Percentiles rank a stretch among this genome's conserved stretches.
Evolutionary conservation across 352 stramenopile species (phyloP).

Genomic region (Phytophthora pseudosyringae): DNA sequence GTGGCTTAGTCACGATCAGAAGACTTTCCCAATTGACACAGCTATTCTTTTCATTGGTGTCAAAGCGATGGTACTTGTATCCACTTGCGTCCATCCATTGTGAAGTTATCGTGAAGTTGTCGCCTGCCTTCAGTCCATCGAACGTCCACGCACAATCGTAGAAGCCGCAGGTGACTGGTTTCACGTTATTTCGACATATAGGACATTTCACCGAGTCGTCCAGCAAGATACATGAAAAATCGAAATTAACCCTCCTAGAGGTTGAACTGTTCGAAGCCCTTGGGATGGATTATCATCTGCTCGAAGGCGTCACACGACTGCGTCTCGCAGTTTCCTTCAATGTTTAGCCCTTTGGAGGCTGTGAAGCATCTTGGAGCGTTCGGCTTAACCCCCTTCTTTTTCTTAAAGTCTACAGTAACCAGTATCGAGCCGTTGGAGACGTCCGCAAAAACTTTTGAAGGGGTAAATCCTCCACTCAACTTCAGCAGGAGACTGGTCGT

Average conservation of each 20-base stretch:
- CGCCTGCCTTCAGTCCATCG: slow-evolving; percentile 20
- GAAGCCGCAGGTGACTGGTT: slow-evolving; percentile 34
- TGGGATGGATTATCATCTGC: slow-evolving; percentile 21
- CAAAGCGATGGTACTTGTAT: slow-evolving; percentile 31
- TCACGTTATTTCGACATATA: slow-evolving; percentile 10
- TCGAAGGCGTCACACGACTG: slow-evolving; percentile 18
- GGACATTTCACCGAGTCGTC: slow-evolving; percentile 18
- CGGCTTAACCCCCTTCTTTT: no score
- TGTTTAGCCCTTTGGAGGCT: slow-evolving; percentile 25
- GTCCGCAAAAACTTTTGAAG: not conserved
- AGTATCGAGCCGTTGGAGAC: not conserved
- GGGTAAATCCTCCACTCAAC: not conserved
- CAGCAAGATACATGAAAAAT: no score
- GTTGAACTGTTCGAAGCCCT: slow-evolving; percentile 27
- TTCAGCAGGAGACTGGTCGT: not conserved
- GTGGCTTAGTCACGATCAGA: slow-evolving; percentile 16
- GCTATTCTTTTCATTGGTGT: slow-evolving; percentile 12
- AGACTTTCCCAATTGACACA: slow-evolving; percentile 30
- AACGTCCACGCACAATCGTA: slow-evolving; percentile 45
- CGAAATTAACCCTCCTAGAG: no score
- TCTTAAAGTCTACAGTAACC: not conserved
- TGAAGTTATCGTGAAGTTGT: slow-evolving; percentile 9
- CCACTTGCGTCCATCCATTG: slow-evolving; percentile 20
- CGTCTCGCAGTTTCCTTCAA: slow-evolving; percentile 35
- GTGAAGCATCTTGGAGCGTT: not conserved